A percentile compares a stretch with the other conserved stretches of the same genome.
These are phyloP conservation scores for Nigrospora sphaerica DNA, from an alignment of 2,329 filamentous ascomycete genomes.

Conservation along the genomic window DNA sequence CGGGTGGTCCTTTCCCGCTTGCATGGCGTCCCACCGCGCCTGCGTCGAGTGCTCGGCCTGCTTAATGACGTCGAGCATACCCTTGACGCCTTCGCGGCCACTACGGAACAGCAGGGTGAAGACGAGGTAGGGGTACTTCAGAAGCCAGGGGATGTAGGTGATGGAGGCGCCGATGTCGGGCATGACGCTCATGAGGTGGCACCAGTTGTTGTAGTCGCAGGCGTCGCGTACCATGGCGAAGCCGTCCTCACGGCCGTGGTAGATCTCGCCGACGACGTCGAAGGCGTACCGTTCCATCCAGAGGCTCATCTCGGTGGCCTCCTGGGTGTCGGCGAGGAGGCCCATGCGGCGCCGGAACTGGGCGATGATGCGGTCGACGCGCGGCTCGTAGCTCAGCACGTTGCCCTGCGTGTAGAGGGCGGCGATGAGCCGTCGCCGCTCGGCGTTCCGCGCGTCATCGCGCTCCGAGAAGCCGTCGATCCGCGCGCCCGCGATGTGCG, in stretches of 20 bases:
- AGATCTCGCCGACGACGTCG: neutral
- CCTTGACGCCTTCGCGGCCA: neutral
- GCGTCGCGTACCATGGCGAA: slow-evolving; percentile 1
- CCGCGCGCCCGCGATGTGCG: neutral
- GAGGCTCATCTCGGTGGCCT: neutral
- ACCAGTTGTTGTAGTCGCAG: neutral
- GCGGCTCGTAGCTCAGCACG: neutral
- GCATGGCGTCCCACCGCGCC: neutral
- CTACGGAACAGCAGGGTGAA: neutral
- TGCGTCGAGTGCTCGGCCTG: neutral
- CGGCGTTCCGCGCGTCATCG: neutral
- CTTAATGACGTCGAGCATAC: neutral
- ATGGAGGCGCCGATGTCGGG: neutral
- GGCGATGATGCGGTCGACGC: neutral
- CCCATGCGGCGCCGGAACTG: neutral
- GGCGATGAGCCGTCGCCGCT: neutral
- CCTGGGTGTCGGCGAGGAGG: neutral
- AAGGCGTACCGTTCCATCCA: slow-evolving; percentile 1
- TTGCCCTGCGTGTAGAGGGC: neutral
- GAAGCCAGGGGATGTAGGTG: neutral
- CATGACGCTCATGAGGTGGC: neutral
- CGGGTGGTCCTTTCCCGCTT: neutral
- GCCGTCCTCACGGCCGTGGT: neutral
- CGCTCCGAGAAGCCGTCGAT: neutral
- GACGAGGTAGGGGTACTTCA: neutral